Evolutionary conservation across 1,284 basidiomycete genomes (phyloP).

Genomic region (Entoloma clypeatum): DNA sequence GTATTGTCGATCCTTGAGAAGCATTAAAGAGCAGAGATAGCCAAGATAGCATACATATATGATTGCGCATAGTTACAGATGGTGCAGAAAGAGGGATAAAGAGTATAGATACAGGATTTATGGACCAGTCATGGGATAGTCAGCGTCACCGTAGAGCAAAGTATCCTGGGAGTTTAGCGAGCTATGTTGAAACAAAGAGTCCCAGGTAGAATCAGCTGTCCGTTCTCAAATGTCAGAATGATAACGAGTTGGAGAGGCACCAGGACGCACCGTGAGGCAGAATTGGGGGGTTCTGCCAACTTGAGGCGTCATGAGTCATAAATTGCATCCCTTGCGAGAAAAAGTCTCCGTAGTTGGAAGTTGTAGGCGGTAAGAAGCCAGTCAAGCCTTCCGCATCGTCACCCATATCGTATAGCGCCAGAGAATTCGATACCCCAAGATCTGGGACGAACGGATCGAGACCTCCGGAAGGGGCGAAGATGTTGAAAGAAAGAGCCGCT

Average conservation of each 20-base stretch:
- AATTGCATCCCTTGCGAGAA: slow-evolving; percentile 58
- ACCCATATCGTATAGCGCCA: slow-evolving; percentile 17
- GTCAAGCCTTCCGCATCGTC: slow-evolving; percentile 16
- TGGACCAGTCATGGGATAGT: slow-evolving; percentile 17
- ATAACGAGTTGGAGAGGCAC: too few species aligned
- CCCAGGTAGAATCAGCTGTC: slow-evolving; percentile 41
- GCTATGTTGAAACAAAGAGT: slow-evolving; percentile 35
- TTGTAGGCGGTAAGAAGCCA: too few species aligned
- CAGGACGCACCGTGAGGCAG: too few species aligned
- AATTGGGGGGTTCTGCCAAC: slow-evolving; percentile 50
- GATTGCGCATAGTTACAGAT: too few species aligned
- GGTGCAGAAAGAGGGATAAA: too few species aligned
- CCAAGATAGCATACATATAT: too few species aligned
- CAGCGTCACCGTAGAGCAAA: slow-evolving; percentile 13
- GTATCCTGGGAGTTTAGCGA: slow-evolving; percentile 18
- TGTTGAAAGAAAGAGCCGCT: slow-evolving; percentile 45
- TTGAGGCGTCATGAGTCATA: slow-evolving; percentile 42
- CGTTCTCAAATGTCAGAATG: too few species aligned
- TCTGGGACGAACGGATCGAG: slow-evolving; percentile 35
- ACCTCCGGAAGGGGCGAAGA: slow-evolving; percentile 38
- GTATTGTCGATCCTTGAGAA: too few species aligned
- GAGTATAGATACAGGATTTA: slow-evolving; percentile 5
- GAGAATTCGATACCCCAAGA: slow-evolving; percentile 14
- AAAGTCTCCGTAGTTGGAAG: slow-evolving; percentile 56
- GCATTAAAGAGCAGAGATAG: too few species aligned